phyloP scores from a whole-genome alignment of 345 rosid genomes.

The Mercurialis annua region DNA sequence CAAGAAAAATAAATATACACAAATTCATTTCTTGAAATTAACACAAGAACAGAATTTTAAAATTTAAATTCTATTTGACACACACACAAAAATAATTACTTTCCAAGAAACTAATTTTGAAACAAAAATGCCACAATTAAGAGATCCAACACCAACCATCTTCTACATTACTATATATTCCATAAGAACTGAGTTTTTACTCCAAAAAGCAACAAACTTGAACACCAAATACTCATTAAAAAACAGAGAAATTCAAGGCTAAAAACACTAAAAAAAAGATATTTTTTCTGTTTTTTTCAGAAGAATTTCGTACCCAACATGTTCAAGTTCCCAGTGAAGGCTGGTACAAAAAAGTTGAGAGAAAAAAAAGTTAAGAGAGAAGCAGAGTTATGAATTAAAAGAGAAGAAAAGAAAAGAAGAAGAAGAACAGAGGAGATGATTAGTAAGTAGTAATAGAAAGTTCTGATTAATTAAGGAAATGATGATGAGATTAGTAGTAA shows the following conservation, averaged over 20 bases:
- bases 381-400: background rate
- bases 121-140: background rate
- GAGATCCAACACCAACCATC: constrained; percentile 23
- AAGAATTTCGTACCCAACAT: constrained; percentile 10
- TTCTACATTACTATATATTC: constrained; percentile 2
- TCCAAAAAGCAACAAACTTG: background rate
- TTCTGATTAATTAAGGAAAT: too few species aligned
- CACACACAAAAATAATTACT: too few species aligned
- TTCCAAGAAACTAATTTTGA: background rate
- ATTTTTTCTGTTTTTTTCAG: background rate
- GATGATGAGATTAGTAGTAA: too few species aligned
- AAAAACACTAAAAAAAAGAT: background rate
- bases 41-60: too few species aligned
- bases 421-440: background rate
- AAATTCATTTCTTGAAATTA: too few species aligned
- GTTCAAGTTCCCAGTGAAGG: constrained; percentile 1
- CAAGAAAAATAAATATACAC: too few species aligned
- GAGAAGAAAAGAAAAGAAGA: background rate
- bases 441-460: background rate
- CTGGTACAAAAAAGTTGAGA: background rate
- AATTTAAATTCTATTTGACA: too few species aligned
- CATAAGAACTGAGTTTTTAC: constrained; percentile 2
- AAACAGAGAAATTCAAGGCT: background rate
- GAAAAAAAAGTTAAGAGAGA: background rate
- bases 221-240: background rate